Percentiles rank a stretch among this genome's conserved stretches.
Evolutionary conservation across 2,329 filamentous ascomycete species (phyloP).

Genomic region (Hypomyces perniciosus): DNA sequence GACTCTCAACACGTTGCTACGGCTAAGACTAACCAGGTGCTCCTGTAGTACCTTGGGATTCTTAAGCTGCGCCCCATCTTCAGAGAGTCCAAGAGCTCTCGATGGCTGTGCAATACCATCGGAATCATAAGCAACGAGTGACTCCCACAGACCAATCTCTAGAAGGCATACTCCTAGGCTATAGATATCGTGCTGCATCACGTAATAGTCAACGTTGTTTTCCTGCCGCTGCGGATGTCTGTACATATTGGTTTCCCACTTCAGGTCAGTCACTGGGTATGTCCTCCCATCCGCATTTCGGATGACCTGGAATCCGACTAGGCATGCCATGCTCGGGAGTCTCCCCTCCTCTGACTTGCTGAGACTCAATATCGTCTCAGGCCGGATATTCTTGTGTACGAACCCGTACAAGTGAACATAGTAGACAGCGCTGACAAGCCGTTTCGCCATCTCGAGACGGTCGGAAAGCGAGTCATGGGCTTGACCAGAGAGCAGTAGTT

Average conservation of each 20-base stretch:
- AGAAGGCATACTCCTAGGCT: conserved; percentile 38
- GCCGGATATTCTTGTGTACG: conserved; percentile 42
- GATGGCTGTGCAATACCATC: background rate
- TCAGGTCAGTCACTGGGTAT: background rate
- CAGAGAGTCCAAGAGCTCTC: background rate
- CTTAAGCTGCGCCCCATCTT: background rate
- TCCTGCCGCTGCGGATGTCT: conserved; percentile 44
- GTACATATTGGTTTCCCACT: conserved; percentile 35
- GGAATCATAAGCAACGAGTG: conserved; percentile 25
- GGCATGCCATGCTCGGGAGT: background rate
- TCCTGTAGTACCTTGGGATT: conserved; percentile 1
- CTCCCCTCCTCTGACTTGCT: background rate
- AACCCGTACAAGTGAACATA: conserved; percentile 34
- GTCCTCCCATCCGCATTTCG: conserved; percentile 13
- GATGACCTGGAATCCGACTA: conserved; percentile 14
- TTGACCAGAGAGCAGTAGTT: background rate
- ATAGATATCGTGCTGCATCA: conserved; percentile 47
- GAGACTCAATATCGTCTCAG: conserved; percentile 35
- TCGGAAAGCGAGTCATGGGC: conserved; percentile 21
- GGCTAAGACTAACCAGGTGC: conserved; percentile 20
- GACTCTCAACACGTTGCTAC: conserved; percentile 22
- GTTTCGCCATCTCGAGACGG: conserved; percentile 27
- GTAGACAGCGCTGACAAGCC: conserved; percentile 26
- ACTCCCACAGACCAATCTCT: conserved; percentile 35
- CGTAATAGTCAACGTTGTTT: conserved; percentile 22